Evolutionary conservation across 352 stramenopile genomes (phyloP), one percentile per base, ranked within the genome.

Genomic region (Achlya hypogyna): DNA sequence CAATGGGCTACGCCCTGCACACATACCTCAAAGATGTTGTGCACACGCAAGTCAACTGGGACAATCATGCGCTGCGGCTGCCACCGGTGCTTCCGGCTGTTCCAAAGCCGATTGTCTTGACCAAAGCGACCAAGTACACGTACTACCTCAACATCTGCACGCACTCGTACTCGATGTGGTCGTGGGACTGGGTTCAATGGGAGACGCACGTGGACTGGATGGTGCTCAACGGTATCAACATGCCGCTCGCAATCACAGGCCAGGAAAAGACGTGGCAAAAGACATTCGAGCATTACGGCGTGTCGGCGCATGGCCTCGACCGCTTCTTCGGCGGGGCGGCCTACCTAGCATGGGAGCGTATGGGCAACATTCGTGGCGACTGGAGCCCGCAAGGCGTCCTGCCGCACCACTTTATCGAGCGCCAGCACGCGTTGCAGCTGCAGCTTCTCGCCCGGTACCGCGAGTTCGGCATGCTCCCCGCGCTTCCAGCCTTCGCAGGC

Each of bases 131-230:
- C 65, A 84, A 87, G 65, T 94, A 89, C 71, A 86, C 83, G 27
- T 97, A 97, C 76, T 93, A 95, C 67, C 87, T 95, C 68, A 97
- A 97, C 71, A 87, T 97, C 27, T 96, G 88, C 73, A 97, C 88
- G 0, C 84, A 89, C 63, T 93, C 85, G 69, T 97, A 97, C 72
- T 94, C 84, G 52, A 88, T 88, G 51, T 94, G 88, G 75, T 79
- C 79, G 51, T 97, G 91, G 85, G 82, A 84, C 25, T 96, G 86
- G 84, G 23, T 69, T 20, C 75, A 92, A 65, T 97, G 91, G 91
- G 84, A 96, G 72, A 74, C 75, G 6, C 88, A 97, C 72, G 87
- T 97, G 60, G 89, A 97, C 77, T 97, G 89, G 88, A 94, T 97
- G 81, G 88, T 86, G 12, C 71, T 97, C 23, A 95, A 92, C 56